Evolutionary conservation across 2,329 filamentous ascomycete genomes (phyloP).

Genomic region (Pseudophaeomoniella oleicola): DNA sequence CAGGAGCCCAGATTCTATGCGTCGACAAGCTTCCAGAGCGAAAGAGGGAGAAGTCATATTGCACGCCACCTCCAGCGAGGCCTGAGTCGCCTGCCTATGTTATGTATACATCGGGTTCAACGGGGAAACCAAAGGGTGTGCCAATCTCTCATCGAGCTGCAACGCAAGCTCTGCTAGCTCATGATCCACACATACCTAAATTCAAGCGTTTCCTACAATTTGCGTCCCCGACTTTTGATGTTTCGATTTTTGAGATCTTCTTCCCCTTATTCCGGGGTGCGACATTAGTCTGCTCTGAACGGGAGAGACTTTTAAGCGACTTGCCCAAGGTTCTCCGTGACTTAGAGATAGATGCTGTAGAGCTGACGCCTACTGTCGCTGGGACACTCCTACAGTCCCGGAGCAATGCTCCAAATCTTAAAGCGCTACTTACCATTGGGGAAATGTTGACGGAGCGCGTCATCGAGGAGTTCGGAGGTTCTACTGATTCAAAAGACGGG

Average conservation of each 20-base stretch:
- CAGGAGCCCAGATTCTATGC: not conserved
- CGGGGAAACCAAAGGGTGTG: constrained; percentile 79
- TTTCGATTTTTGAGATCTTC: constrained; percentile 90
- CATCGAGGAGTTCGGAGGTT: constrained; percentile 62
- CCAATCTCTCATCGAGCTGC: constrained; percentile 65
- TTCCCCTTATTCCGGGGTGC: constrained; percentile 63
- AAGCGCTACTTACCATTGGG: constrained; percentile 69
- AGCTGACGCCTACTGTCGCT: constrained; percentile 78
- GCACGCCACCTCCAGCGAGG: constrained; percentile 2
- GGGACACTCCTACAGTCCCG: constrained; percentile 60
- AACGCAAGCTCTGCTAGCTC: constrained; percentile 69
- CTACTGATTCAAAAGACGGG: constrained; percentile 29
- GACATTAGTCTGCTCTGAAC: constrained; percentile 58
- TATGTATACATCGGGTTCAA: constrained; percentile 88
- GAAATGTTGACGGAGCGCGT: constrained; percentile 78
- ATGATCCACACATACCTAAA: constrained; percentile 59
- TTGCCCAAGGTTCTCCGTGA: constrained; percentile 51
- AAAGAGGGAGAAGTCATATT: constrained; percentile 7
- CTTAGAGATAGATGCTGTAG: constrained; percentile 65
- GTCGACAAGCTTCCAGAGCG: not conserved
- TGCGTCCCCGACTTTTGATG: constrained; percentile 83
- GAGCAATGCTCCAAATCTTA: constrained; percentile 50
- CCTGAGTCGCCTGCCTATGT: constrained; percentile 54
- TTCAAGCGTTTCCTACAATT: constrained; percentile 82
- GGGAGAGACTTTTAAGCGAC: constrained; percentile 58